A percentile compares a stretch with the other conserved stretches of the same genome.
Conservation (phyloP, 768 basidiomycete species). For the Exsudoporus frostii region DNA sequence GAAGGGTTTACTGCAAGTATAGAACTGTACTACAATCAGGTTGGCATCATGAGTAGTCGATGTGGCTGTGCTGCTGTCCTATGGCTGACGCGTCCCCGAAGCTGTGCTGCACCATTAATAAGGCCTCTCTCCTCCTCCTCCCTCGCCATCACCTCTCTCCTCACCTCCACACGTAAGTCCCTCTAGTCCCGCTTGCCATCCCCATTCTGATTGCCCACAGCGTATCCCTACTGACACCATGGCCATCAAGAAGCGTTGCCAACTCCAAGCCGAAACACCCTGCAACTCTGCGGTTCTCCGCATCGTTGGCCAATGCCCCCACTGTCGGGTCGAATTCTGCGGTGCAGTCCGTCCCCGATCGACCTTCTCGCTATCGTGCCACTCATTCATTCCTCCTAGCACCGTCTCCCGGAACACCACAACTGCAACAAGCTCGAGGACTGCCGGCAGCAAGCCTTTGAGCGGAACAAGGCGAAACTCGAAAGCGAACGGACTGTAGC, state of each 20-base stretch:
- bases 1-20: conserved; percentile 32
- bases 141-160: neutral
- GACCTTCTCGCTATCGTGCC: neutral
- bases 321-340: conserved; percentile 78
- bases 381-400: conserved; percentile 42
- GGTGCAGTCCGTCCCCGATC: conserved; percentile 51
- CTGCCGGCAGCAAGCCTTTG: conserved; percentile 85
- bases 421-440: conserved; percentile 78
- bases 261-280: conserved; percentile 48
- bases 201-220: conserved; percentile 1
- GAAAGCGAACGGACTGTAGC: conserved; percentile 87
- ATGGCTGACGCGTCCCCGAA: conserved; percentile 32
- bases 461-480: conserved; percentile 82
- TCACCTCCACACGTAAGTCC: neutral
- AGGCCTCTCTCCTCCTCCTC: conserved; percentile 3
- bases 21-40: too few relatives aligned
- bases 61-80: conserved; percentile 22
- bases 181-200: neutral
- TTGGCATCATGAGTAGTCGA: too few relatives aligned
- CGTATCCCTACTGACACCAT: conserved; percentile 36
- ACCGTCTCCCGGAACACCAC: conserved; percentile 88
- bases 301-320: conserved; percentile 81
- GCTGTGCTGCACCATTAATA: conserved; percentile 30
- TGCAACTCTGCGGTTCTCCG: conserved; percentile 81
- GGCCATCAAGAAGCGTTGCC: conserved; percentile 88